Evolutionary conservation across 768 basidiomycete species (phyloP), one percentile per base, ranked within the genome.

Genomic region (Ramaria rubella): DNA sequence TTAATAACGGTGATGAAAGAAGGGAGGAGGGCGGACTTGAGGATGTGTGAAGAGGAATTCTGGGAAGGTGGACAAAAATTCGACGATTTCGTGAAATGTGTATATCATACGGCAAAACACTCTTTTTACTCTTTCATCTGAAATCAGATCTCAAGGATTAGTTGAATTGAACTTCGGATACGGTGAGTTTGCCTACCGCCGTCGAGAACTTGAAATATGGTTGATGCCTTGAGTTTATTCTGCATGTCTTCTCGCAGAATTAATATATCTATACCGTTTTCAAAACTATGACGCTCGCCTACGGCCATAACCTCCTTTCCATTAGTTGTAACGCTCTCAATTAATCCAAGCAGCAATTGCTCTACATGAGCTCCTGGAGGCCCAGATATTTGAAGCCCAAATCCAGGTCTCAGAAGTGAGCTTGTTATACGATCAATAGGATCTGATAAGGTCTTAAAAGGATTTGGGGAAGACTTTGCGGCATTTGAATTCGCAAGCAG

Each of bases 241-340:
- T 56, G 55, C 44, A 49, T 56, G 17, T 56, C 55, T 56, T 31
- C 30, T 33, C 21, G 21, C n/a, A 49, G n/a, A n/a, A n/a, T n/a
- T n/a, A n/a, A n/a, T n/a, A n/a, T n/a, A n/a, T n/a, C n/a, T n/a
- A n/a, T n/a, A n/a, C n/a, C n/a, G n/a, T n/a, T n/a, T n/a, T n/a
- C n/a, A n/a, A n/a, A n/a, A n/a, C n/a, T n/a, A 21, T 26, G 29
- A 11, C 29, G 31, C 45, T 24, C 23, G 48, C 55, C 55, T 9
- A 49, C 33, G 29, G 48, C 44, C 43, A 56, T 34, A 34, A 45
- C 46, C 17, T 49, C 45, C 14, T 56, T 56, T 17, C 55, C 55
- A 48, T 12, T 17, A 33, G 11, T 30, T 12, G 43, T 44, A n/a
- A 46, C 54, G 23, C 42, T 55, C 27, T 55, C 30, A 11, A 55